These are phyloP conservation scores for Trichoderma parareesei DNA, from an alignment of 495 filamentous ascomycete species.

Conservation along the genomic window DNA sequence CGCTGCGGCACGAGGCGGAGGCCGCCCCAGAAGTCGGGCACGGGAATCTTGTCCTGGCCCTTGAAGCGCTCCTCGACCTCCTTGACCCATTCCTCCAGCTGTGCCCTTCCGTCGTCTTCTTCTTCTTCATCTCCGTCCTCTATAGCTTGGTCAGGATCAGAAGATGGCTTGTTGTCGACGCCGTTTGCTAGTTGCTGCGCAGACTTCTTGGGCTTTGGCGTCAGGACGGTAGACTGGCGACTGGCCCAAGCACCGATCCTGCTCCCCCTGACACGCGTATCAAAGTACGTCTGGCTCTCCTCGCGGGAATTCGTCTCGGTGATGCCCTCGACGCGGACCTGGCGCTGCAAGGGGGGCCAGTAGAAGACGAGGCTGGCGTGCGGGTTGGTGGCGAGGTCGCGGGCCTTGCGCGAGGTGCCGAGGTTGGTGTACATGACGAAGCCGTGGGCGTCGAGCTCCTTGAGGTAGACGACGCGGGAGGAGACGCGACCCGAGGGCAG, in stretches of 20 bases:
- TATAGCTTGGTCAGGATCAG: conserved; percentile 15
- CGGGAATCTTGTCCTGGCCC: conserved; percentile 66
- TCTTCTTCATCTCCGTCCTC: conserved; percentile 27
- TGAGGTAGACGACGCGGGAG: conserved; percentile 82
- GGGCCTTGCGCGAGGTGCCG: conserved; percentile 63
- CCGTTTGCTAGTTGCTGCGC: neutral
- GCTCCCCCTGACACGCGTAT: conserved; percentile 68
- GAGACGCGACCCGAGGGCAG: conserved; percentile 79
- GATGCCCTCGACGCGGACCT: conserved; percentile 75
- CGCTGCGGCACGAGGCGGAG: conserved; percentile 75
- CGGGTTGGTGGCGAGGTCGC: conserved; percentile 56
- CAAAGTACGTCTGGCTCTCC: conserved; percentile 84
- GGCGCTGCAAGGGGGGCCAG: conserved; percentile 68
- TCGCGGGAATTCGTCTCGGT: conserved; percentile 56
- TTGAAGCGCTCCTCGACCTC: conserved; percentile 68
- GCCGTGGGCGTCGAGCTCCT: conserved; percentile 60
- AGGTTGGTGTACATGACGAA: conserved; percentile 95
- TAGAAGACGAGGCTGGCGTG: conserved; percentile 69
- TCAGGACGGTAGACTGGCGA: conserved; percentile 68
- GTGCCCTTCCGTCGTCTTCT: conserved; percentile 51
- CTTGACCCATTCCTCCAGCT: conserved; percentile 60
- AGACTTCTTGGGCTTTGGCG: conserved; percentile 26
- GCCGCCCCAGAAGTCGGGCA: conserved; percentile 93
- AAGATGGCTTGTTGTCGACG: neutral
- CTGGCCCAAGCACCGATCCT: conserved; percentile 92